Conservation (phyloP, 2,329 filamentous ascomycete species). For the Tothia fuscella region DNA sequence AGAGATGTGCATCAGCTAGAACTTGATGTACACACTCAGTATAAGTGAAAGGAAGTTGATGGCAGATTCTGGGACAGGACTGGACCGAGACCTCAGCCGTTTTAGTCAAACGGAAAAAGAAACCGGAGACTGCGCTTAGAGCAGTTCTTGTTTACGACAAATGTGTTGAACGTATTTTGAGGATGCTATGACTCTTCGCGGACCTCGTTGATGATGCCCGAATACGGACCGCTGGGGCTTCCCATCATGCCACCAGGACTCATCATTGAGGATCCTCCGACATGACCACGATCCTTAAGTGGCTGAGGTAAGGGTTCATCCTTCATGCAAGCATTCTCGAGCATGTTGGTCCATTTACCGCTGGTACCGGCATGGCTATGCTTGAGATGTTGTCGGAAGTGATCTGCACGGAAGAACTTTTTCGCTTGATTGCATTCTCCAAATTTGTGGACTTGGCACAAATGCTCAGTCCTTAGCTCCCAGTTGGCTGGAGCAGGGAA, state of each 20-base stretch:
- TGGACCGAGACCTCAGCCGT: too few species aligned
- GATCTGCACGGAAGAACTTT: constrained; percentile 95
- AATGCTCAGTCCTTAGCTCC: constrained; percentile 74
- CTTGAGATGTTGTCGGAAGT: constrained; percentile 96
- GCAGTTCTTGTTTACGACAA: too few species aligned
- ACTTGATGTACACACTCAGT: too few species aligned
- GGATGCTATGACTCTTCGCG: constrained; percentile 6
- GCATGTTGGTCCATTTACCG: constrained; percentile 97
- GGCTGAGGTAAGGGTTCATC: constrained; percentile 46
- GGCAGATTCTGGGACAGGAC: too few species aligned
- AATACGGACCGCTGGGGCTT: neutral
- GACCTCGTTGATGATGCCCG: constrained; percentile 8
- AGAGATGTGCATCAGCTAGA: too few species aligned
- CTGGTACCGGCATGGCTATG: constrained; percentile 93
- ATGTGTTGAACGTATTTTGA: too few species aligned
- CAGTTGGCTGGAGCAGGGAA: constrained; percentile 81
- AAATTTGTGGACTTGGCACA: constrained; percentile 90
- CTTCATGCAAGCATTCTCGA: constrained; percentile 94
- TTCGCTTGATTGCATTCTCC: constrained; percentile 96
- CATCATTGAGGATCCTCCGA: neutral
- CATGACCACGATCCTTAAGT: neutral
- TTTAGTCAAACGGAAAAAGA: too few species aligned
- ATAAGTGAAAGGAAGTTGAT: too few species aligned
- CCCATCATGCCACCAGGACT: neutral
- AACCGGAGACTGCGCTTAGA: too few species aligned